A percentile compares a stretch with the other conserved stretches of the same genome.
These are phyloP conservation scores for Dimocarpus longan DNA, from an alignment of 345 rosid genomes.

Conservation along the genomic window DNA sequence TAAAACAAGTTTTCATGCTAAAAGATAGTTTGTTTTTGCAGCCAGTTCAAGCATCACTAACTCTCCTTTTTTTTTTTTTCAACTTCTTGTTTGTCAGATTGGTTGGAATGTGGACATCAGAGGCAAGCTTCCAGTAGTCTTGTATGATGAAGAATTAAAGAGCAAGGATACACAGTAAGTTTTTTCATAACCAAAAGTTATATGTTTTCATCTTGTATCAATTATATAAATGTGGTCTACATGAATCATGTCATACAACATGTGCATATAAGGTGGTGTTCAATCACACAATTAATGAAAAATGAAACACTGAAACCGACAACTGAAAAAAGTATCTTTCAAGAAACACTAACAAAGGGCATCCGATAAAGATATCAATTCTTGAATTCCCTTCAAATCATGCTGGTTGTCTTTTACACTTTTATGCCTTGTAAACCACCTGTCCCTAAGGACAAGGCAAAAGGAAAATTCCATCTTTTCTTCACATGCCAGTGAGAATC, in stretches of 20 bases:
- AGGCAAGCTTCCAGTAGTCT: conserved; percentile 63
- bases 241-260: conserved; percentile 22
- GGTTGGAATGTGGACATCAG: conserved; percentile 60
- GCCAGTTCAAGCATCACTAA: not conserved
- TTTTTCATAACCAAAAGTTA: not conserved
- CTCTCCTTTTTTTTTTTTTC: not conserved
- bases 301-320: not conserved
- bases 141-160: conserved; percentile 77
- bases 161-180: conserved; percentile 84
- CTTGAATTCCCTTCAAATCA: not conserved
- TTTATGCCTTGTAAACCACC: conserved; percentile 5
- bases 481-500: conserved; percentile 20
- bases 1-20: not conserved
- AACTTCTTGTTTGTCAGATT: conserved; percentile 47
- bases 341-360: not conserved
- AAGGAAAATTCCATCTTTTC: not conserved
- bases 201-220: conserved; percentile 7
- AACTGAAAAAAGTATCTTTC: not conserved
- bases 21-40: not conserved
- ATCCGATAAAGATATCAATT: not conserved
- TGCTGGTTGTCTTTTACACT: not conserved
- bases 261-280: conserved; percentile 4
- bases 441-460: not conserved
- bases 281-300: not conserved
- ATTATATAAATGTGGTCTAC: not conserved